phyloP scores from a whole-genome alignment of 192 early-diverging fungal genomes.

The Coemansia sp. region DNA sequence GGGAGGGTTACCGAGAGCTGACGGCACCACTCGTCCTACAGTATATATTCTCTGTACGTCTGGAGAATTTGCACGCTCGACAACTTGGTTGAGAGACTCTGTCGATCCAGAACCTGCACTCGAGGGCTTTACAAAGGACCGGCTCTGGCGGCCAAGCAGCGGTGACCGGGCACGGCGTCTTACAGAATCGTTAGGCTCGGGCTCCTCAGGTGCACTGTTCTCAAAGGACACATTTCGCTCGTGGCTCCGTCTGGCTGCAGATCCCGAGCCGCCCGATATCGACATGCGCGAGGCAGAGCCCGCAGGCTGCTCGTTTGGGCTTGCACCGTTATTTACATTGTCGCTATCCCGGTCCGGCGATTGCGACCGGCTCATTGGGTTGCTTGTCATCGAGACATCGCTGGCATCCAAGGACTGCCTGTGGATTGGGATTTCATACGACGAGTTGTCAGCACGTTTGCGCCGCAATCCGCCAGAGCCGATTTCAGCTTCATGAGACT shows the following conservation, averaged over 20 bases:
- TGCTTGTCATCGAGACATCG: constrained; percentile 51
- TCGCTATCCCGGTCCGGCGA: constrained; percentile 19
- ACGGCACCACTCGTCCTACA: not conserved
- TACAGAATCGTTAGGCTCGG: not conserved
- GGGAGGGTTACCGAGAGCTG: not conserved
- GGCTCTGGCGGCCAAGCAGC: constrained; percentile 7
- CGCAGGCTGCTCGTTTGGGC: not conserved
- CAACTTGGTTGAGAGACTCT: constrained; percentile 11
- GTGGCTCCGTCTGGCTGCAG: not conserved
- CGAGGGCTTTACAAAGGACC: constrained; percentile 5
- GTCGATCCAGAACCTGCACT: constrained; percentile 7
- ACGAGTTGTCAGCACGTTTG: constrained; percentile 1
- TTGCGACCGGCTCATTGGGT: constrained; percentile 31
- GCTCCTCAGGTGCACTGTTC: not conserved
- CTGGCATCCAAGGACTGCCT: constrained; percentile 36
- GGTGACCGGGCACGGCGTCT: constrained; percentile 29
- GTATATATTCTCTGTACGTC: not conserved
- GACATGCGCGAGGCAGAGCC: constrained; percentile 1
- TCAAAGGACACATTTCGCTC: constrained; percentile 1
- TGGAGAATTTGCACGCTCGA: constrained; percentile 9
- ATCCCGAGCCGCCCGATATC: not conserved
- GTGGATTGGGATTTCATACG: constrained; percentile 9
- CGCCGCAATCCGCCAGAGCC: not conserved
- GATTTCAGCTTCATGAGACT: not conserved
- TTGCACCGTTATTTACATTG: not conserved